Evolutionary conservation across 2,329 filamentous ascomycete genomes (phyloP).

Genomic region (Aaosphaeria arxii): DNA sequence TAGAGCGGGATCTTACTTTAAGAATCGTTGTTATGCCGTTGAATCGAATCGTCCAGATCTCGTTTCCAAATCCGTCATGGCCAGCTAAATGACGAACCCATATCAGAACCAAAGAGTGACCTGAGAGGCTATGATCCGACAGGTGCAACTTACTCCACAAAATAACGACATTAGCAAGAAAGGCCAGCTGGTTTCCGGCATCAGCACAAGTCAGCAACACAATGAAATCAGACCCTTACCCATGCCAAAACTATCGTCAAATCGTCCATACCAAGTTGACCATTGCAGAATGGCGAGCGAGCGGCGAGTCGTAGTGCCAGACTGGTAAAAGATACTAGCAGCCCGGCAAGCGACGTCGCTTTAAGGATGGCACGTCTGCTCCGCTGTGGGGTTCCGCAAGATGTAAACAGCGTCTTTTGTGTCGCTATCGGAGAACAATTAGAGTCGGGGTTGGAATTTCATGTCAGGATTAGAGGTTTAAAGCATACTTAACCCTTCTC

Average conservation of each 20-base stretch:
- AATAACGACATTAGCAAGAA: conserved; percentile 2
- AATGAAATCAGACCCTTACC: too few relatives aligned
- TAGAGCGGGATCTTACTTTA: too few relatives aligned
- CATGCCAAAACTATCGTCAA: too few relatives aligned
- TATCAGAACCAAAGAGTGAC: too few relatives aligned
- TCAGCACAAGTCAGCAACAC: conserved; percentile 29
- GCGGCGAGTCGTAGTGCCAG: too few relatives aligned
- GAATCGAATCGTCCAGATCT: conserved; percentile 49
- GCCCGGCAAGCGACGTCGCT: conserved; percentile 23
- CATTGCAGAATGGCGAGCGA: too few relatives aligned
- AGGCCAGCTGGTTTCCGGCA: too few relatives aligned
- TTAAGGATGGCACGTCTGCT: conserved; percentile 27
- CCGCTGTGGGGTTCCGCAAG: conserved; percentile 32
- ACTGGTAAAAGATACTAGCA: conserved; percentile 29
- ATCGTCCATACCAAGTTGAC: too few relatives aligned
- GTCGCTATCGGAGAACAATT: conserved; percentile 17
- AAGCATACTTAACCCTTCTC: conserved; percentile 11
- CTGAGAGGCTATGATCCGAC: too few relatives aligned
- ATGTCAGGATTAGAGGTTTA: too few relatives aligned
- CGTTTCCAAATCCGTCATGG: too few relatives aligned
- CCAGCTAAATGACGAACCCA: too few relatives aligned
- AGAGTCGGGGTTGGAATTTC: background rate
- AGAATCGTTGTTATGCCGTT: conserved; percentile 46
- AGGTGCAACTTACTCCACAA: conserved; percentile 11
- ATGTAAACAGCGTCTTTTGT: conserved; percentile 35